These are phyloP conservation scores for Aureobasidium sp. DNA, from an alignment of 2,329 filamentous ascomycete genomes.

Conservation along the genomic window DNA sequence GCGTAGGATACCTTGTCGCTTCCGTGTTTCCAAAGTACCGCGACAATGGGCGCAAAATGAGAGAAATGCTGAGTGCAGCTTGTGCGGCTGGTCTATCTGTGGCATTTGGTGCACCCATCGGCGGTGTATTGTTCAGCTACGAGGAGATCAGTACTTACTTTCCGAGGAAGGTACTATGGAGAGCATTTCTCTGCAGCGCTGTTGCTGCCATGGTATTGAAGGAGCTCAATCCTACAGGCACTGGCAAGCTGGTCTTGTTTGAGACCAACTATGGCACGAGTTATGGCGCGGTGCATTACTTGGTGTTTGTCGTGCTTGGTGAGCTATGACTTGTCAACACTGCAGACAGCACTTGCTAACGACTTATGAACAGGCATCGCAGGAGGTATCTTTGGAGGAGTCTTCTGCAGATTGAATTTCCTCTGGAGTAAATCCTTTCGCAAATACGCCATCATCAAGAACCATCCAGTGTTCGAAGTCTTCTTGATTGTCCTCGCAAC, in stretches of 20 bases:
- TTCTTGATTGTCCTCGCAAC: slow-evolving; percentile 48
- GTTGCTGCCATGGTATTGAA: slow-evolving; percentile 50
- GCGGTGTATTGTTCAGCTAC: slow-evolving; percentile 54
- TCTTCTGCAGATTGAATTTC: slow-evolving; percentile 54
- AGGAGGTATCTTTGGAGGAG: slow-evolving; percentile 53
- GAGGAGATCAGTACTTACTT: slow-evolving; percentile 57
- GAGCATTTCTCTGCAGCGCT: slow-evolving; percentile 52
- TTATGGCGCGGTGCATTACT: slow-evolving; percentile 50
- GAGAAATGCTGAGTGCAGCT: slow-evolving; percentile 51
- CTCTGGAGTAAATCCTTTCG: slow-evolving; percentile 51
- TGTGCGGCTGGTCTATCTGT: slow-evolving; percentile 53
- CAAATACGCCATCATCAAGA: slow-evolving; percentile 45
- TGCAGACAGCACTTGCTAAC: background rate
- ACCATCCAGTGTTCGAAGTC: slow-evolving; percentile 50
- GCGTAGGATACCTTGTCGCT: slow-evolving; percentile 48
- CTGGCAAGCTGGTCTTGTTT: slow-evolving; percentile 54
- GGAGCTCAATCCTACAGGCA: slow-evolving; percentile 52
- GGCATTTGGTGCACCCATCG: slow-evolving; percentile 56
- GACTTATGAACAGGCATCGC: slow-evolving; percentile 31
- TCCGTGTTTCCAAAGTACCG: slow-evolving; percentile 49
- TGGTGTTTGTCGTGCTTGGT: slow-evolving; percentile 49
- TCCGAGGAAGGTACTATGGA: slow-evolving; percentile 52
- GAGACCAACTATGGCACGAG: slow-evolving; percentile 52
- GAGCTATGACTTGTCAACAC: background rate
- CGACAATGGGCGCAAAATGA: slow-evolving; percentile 51